A percentile compares a stretch with the other conserved stretches of the same genome.
Evolutionary conservation across 2,329 filamentous ascomycete genomes (phyloP).

Genomic region (Fusarium brevicatenulatum): DNA sequence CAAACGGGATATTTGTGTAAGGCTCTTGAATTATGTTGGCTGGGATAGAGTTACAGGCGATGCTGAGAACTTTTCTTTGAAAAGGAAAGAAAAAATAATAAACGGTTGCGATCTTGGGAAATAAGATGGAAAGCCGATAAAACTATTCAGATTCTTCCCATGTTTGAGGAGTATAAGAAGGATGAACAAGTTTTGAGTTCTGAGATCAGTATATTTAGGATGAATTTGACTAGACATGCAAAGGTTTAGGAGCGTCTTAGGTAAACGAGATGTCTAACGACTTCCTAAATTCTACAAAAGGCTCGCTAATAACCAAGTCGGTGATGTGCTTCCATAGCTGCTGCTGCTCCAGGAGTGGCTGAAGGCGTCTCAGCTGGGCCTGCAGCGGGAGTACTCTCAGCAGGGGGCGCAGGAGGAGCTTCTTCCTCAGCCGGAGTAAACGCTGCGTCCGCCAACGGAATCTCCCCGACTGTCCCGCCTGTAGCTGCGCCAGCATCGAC

Average conservation of each 20-base stretch:
- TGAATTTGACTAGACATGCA: background rate
- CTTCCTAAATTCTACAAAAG: background rate
- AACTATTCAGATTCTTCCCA: too few relatives aligned
- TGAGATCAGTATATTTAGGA: background rate
- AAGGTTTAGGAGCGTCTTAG: rapidly evolving
- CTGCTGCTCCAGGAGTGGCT: background rate
- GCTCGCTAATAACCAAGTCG: background rate
- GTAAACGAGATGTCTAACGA: background rate
- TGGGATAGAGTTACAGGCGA: rapidly evolving
- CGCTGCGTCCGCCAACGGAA: constrained; percentile 34
- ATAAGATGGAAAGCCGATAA: rapidly evolving
- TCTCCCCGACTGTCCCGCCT: constrained; percentile 37
- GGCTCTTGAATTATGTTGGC: background rate
- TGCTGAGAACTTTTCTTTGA: background rate
- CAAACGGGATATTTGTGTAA: background rate
- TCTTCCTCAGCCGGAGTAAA: constrained; percentile 32
- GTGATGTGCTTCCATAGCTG: background rate
- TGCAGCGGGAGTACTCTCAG: constrained; percentile 4
- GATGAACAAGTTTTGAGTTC: background rate
- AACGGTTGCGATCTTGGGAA: background rate
- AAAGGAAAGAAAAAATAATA: background rate
- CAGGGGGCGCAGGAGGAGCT: constrained; percentile 11
- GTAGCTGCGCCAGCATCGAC: constrained; percentile 32
- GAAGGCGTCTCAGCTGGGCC: background rate
- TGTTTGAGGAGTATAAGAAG: background rate